Conservation (phyloP, 371 early-diverging fungal genomes). For the Apophysomyces variabilis region DNA sequence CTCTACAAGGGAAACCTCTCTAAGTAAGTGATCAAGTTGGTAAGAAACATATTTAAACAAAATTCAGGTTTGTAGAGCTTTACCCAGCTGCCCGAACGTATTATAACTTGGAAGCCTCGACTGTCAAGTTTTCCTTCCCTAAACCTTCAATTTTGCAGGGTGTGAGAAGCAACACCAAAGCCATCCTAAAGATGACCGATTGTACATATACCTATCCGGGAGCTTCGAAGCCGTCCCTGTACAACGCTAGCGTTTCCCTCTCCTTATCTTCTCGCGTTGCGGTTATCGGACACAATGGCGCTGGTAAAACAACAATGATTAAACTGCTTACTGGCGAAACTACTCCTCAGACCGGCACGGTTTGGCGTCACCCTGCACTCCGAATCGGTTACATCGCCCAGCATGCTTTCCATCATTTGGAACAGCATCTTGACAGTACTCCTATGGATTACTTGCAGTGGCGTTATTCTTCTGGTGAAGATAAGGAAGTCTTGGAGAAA, state of each 20-base stretch:
- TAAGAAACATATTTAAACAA: not conserved
- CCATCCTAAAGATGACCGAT: constrained; percentile 73
- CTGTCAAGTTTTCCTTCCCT: constrained; percentile 77
- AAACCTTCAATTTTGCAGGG: constrained; percentile 77
- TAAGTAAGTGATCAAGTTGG: constrained; percentile 26
- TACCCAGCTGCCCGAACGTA: constrained; percentile 68
- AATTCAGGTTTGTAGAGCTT: constrained; percentile 53
- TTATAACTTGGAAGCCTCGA: constrained; percentile 71
- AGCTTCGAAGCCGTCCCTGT: constrained; percentile 61
- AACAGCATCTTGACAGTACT: constrained; percentile 80
- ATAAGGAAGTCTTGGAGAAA: constrained; percentile 80
- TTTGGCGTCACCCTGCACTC: constrained; percentile 76
- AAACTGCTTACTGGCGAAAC: constrained; percentile 80
- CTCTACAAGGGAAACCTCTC: constrained; percentile 73
- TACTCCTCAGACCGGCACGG: constrained; percentile 65
- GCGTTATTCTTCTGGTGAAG: constrained; percentile 83
- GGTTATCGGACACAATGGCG: constrained; percentile 81
- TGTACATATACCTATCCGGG: constrained; percentile 76
- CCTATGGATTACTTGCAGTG: constrained; percentile 84
- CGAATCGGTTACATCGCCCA: constrained; percentile 90
- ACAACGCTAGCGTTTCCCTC: constrained; percentile 63
- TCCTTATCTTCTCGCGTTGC: constrained; percentile 82
- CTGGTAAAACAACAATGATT: constrained; percentile 88
- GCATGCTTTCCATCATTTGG: constrained; percentile 88
- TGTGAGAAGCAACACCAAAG: constrained; percentile 76